These are phyloP conservation scores for Plectosphaerella sp. DNA, from an alignment of 2,329 filamentous ascomycete species.

Conservation along the genomic window DNA sequence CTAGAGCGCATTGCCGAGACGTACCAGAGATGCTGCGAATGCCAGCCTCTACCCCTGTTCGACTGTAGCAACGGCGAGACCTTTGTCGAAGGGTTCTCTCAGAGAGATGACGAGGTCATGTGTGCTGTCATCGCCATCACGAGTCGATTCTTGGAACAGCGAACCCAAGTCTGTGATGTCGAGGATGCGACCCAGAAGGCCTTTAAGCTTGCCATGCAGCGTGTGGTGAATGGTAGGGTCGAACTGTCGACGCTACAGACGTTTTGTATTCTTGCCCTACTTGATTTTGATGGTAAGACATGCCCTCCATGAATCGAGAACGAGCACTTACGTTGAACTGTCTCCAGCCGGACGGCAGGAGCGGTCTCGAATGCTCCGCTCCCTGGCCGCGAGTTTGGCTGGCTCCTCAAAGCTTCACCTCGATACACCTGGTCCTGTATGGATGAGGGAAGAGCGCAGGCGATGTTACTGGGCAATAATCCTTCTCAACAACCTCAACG, in stretches of 20 bases:
- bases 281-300: slow-evolving; percentile 4
- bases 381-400: background rate
- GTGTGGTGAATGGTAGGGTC: slow-evolving; percentile 25
- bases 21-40: background rate
- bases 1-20: background rate
- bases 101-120: background rate
- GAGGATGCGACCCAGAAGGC: background rate
- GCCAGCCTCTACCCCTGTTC: background rate
- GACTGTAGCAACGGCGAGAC: background rate
- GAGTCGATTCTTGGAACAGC: background rate
- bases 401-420: background rate
- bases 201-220: slow-evolving; percentile 17
- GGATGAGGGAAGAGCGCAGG: slow-evolving; percentile 13
- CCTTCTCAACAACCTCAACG: slow-evolving; percentile 36
- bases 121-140: background rate
- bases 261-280: slow-evolving; percentile 13
- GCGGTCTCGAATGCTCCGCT: background rate
- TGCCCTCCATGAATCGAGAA: background rate
- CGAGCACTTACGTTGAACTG: background rate
- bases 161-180: background rate
- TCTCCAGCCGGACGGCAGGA: background rate
- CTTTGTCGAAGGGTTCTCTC: background rate
- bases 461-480: slow-evolving; percentile 38
- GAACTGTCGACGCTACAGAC: slow-evolving; percentile 31
- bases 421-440: background rate